Evolutionary conservation across 2,329 filamentous ascomycete genomes (phyloP), one percentile per base, ranked within the genome.

Genomic region (Aspergillus phoenicis): DNA sequence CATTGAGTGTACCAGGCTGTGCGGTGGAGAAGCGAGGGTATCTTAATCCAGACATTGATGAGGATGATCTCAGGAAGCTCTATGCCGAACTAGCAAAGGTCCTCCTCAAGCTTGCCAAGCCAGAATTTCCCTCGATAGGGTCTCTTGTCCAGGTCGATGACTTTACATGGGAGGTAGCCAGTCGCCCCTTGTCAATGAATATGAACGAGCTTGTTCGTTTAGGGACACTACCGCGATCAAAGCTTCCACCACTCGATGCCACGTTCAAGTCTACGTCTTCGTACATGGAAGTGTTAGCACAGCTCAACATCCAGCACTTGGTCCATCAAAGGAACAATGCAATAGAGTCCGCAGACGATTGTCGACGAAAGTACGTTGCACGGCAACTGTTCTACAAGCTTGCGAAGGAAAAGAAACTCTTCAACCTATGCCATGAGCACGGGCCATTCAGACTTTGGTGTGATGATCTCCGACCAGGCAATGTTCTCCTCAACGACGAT

Each of bases 231-330:
- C 41, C 41, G 5, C 8, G 11, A 0, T 20, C 8, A 10, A 10
- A 20, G 4, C 17, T 43, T 11, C 41, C 17, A 8, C 11, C 33
- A 13, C 33, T 5, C 0, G 17, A 47, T n/a, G 56, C 26, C 38
- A 43, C 65, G 7, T 79, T 73, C 57, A n/a, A 51, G 3, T 66
- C 69, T 8, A 66, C 75, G 6, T 72, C 75, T 20, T 71, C 75
- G 17, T 81, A 79, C 71, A 78, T 77, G 45, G 47, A 49, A 20
- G 71, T 70, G 0, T 67, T 81, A 11, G 76, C 79, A 5, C 74
- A 80, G 8, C 73, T 80, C 65, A 77, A 83, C 53, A 67, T 83
- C 4, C 69, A 69, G 28, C 77, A 81, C 41, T 62, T 80, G 10
- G 57, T 61, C 20, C 70, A 70, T 15, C 78, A 81, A 60, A 72